A percentile compares a stretch with the other conserved stretches of the same genome.
Conservation (phyloP, 352 stramenopile genomes). For the Phytophthora ramorum region DNA sequence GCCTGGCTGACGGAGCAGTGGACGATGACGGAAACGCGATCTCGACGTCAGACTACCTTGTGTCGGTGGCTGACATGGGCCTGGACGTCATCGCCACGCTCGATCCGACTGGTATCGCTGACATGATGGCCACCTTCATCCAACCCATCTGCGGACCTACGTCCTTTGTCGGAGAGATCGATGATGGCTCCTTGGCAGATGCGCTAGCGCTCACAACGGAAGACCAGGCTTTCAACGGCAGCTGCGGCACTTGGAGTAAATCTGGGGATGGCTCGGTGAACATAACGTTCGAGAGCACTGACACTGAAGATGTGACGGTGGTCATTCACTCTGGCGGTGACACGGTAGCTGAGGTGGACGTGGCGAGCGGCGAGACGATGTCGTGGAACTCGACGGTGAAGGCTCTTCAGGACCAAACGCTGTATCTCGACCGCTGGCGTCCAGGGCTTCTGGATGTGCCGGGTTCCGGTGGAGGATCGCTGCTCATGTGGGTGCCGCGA, state of each 20-base stretch:
- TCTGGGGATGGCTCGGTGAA: constrained; percentile 39
- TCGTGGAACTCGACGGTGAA: constrained; percentile 46
- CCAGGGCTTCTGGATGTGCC: constrained; percentile 41
- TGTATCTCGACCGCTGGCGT: constrained; percentile 63
- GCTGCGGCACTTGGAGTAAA: constrained; percentile 47
- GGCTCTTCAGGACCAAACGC: constrained; percentile 50
- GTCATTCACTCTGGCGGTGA: constrained; percentile 50
- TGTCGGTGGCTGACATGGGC: constrained; percentile 44
- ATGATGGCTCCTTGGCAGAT: constrained; percentile 43
- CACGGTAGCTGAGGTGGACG: constrained; percentile 39
- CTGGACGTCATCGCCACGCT: constrained; percentile 53
- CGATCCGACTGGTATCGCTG: constrained; percentile 53
- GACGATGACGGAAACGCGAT: constrained; percentile 37
- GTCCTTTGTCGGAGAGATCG: constrained; percentile 52
- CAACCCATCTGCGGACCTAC: constrained; percentile 64
- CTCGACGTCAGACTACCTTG: constrained; percentile 37
- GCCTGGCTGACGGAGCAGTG: constrained; percentile 34
- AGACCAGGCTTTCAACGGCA: constrained; percentile 45
- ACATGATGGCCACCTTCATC: constrained; percentile 55
- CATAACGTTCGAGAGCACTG: constrained; percentile 45
- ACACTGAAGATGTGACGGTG: constrained; percentile 49
- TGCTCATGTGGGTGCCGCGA: constrained; percentile 51
- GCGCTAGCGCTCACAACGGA: constrained; percentile 49
- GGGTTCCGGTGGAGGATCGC: constrained; percentile 42
- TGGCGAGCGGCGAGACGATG: constrained; percentile 44